phyloP scores from a whole-genome alignment of 2,329 filamentous ascomycete genomes.

The Pseudonectria foliicola region DNA sequence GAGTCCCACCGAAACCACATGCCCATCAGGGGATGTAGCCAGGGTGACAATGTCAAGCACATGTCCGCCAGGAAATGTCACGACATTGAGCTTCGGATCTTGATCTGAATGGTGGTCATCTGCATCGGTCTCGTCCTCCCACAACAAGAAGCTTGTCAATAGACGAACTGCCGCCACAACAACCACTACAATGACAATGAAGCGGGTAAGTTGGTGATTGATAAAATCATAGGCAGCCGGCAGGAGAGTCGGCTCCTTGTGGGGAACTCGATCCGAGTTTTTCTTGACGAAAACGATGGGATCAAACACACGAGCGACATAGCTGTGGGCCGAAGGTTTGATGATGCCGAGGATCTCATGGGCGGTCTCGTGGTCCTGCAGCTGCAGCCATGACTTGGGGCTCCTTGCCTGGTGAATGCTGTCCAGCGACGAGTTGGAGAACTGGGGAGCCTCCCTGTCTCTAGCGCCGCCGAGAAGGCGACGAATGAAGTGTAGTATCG shows the following conservation, averaged over 20 bases:
- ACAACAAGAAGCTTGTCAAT: conserved; percentile 67
- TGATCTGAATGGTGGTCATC: conserved; percentile 40
- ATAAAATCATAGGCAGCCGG: conserved; percentile 57
- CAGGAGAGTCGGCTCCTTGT: conserved; percentile 30
- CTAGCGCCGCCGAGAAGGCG: conserved; percentile 16
- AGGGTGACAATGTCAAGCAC: conserved; percentile 62
- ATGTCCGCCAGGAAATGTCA: conserved; percentile 56
- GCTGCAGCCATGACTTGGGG: conserved; percentile 67
- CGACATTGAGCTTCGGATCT: conserved; percentile 47
- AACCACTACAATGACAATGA: conserved; percentile 56
- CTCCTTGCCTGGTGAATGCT: conserved; percentile 67
- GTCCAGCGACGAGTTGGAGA: conserved; percentile 34
- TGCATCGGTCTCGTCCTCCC: conserved; percentile 49
- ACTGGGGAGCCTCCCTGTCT: conserved; percentile 18
- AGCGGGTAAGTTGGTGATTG: conserved; percentile 50
- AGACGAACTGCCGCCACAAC: conserved; percentile 58
- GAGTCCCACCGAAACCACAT: conserved; percentile 62
- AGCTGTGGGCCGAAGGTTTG: conserved; percentile 63
- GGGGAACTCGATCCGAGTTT: conserved; percentile 57
- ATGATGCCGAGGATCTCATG: conserved; percentile 69
- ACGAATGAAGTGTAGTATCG: conserved; percentile 26
- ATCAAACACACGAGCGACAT: conserved; percentile 67
- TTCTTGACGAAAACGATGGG: conserved; percentile 66
- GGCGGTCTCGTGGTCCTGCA: conserved; percentile 74
- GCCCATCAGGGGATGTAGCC: conserved; percentile 53